A percentile compares a stretch with the other conserved stretches of the same genome.
Evolutionary conservation across 257 asterid genomes (phyloP).

Genomic region (Forsythia viridissima): DNA sequence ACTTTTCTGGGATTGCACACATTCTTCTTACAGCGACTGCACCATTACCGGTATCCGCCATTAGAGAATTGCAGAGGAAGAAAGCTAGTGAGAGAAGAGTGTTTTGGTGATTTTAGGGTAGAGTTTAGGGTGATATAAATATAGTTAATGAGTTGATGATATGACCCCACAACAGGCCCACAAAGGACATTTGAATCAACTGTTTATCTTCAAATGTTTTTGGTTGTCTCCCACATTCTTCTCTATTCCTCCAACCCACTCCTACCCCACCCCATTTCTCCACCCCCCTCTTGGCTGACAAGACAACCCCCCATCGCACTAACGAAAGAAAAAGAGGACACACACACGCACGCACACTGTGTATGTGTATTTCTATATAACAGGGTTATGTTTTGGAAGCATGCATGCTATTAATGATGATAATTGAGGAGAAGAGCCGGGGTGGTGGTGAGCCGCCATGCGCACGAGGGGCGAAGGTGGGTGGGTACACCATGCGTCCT

Average conservation of each 20-base stretch:
- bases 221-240: constrained; percentile 73
- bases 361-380: constrained; percentile 18
- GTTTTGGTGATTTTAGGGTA: constrained; percentile 34
- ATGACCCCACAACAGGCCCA: constrained; percentile 40
- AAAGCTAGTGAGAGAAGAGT: background rate
- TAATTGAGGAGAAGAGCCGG: constrained; percentile 22
- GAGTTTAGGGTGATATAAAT: constrained; percentile 69
- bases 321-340: constrained; percentile 20
- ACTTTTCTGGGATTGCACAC: constrained; percentile 79
- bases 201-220: constrained; percentile 46
- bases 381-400: constrained; percentile 41
- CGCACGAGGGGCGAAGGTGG: constrained; percentile 69
- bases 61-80: constrained; percentile 7
- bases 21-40: constrained; percentile 47
- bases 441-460: constrained; percentile 62
- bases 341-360: constrained; percentile 1
- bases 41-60: constrained; percentile 67
- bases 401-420: constrained; percentile 65
- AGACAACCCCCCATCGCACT: constrained; percentile 75
- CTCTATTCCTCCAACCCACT: background rate
- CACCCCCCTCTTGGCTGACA: constrained; percentile 40
- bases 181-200: constrained; percentile 47
- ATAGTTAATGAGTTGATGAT: constrained; percentile 30
- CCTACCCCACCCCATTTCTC: background rate
- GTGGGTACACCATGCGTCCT: constrained; percentile 8